Evolutionary conservation across 495 filamentous ascomycete species (phyloP), one percentile per base, ranked within the genome.

Genomic region (Rhypophila decipiens): DNA sequence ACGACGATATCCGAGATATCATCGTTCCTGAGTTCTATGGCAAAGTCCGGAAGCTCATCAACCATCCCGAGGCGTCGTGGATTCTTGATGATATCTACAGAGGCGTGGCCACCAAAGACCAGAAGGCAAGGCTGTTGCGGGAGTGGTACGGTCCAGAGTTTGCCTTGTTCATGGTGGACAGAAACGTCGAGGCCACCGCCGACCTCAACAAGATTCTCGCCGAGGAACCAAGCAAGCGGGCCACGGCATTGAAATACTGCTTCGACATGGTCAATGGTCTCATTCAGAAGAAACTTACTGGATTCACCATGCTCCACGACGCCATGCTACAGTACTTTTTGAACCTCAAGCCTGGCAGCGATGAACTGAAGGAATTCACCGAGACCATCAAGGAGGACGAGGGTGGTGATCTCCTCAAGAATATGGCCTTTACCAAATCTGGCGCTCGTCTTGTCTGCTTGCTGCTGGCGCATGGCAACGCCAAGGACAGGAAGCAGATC

Each of bases 71-170:
- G 67, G 91, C 87, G 19, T 88, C 88, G 15, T 97, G 93, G 87
- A 95, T 97, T 52, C 73, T 99, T 34, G 94, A 99, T 59, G 94
- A 99, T 69, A 82, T 94, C 50, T 99, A 96, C 68, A 82, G 93
- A 23, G 80, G 80, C 29, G 82, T 87, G 51, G 90, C 90, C 13
- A 93, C 86, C 5, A 77, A 79, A 54, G 76, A 84, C 50, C 94
- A 99, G 61, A 71, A 90, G 62, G 79, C 83, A 18, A 79, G 77
- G 42, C 73, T 99, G 42, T 75, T 99, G 17, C 76, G 90, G 21
- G 94, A 99, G 67, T 99, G 95, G 88, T 99, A 96, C 63, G 93
- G 94, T 1, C 76, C 90, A 0, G 94, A 99, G 56, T 97, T 94
- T 61, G 77, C 87, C 12, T 75, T 96, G 18, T 91, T 95, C 68